phyloP scores from a whole-genome alignment of 169 alveolate species.

The Plasmodium sp. region DNA sequence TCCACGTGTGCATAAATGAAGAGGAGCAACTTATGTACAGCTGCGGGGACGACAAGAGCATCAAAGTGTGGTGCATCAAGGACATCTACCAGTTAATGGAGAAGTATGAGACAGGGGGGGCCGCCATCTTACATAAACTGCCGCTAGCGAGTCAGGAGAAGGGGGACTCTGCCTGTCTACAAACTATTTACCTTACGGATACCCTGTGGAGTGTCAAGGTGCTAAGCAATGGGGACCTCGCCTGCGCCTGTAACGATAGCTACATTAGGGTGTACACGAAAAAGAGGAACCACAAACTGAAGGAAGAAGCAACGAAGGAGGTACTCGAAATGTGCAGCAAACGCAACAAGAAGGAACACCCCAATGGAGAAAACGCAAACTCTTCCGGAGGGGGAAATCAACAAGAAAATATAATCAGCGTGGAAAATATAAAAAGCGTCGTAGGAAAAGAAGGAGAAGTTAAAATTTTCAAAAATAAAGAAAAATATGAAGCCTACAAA shows the following conservation, averaged over 20 bases:
- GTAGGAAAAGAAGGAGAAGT: slow-evolving; percentile 63
- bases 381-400: not conserved
- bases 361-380: slow-evolving; percentile 5
- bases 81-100: slow-evolving; percentile 49
- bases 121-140: not conserved
- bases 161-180: slow-evolving; percentile 17
- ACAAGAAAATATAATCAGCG: not conserved
- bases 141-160: not conserved
- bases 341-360: not conserved
- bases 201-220: slow-evolving; percentile 47
- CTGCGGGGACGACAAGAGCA: slow-evolving; percentile 50
- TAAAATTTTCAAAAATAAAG: slow-evolving; percentile 42
- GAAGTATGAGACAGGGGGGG: not conserved
- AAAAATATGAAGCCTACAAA: slow-evolving; percentile 66
- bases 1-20: slow-evolving; percentile 61
- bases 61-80: slow-evolving; percentile 48
- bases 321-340: not conserved
- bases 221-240: slow-evolving; percentile 17
- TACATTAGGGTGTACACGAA: slow-evolving; percentile 44
- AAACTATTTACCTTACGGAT: slow-evolving; percentile 33
- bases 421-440: slow-evolving; percentile 29
- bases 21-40: slow-evolving; percentile 59
- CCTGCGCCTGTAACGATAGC: slow-evolving; percentile 49
- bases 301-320: not conserved
- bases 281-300: slow-evolving; percentile 13